Conservation (phyloP, 1,284 basidiomycete genomes). For the Meripilus lineatus region DNA sequence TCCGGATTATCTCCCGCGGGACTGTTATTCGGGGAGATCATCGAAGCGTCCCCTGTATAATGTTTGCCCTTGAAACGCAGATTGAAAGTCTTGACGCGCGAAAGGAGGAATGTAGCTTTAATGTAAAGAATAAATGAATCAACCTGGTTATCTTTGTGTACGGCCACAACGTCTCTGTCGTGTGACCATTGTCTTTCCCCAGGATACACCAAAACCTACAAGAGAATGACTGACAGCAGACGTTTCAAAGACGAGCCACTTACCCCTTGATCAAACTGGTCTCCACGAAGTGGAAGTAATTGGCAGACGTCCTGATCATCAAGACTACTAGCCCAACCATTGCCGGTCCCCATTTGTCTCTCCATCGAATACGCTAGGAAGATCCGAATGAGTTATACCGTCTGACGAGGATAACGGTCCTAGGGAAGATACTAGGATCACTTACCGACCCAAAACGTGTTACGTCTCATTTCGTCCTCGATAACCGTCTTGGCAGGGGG, state of each 20-base stretch:
- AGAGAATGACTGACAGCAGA: conserved; percentile 6
- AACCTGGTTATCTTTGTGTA: conserved; percentile 56
- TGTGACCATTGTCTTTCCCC: conserved; percentile 67
- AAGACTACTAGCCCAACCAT: conserved; percentile 65
- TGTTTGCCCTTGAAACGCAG: conserved; percentile 57
- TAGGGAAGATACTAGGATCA: neutral
- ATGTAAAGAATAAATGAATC: conserved; percentile 75
- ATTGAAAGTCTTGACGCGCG: conserved; percentile 69
- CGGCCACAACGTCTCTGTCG: conserved; percentile 49
- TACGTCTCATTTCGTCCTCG: conserved; percentile 67
- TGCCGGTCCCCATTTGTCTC: conserved; percentile 58
- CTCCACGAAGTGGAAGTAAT: conserved; percentile 57
- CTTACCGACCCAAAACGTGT: conserved; percentile 57
- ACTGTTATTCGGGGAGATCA: conserved; percentile 22
- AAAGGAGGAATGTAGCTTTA: conserved; percentile 64
- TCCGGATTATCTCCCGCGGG: conserved; percentile 10
- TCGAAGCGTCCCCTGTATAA: conserved; percentile 47
- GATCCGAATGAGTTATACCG: too few species aligned
- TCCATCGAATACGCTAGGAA: conserved; percentile 61
- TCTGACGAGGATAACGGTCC: neutral
- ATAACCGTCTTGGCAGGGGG: conserved; percentile 51
- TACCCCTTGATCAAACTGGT: conserved; percentile 59
- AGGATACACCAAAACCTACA: conserved; percentile 46
- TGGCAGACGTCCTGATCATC: conserved; percentile 72
- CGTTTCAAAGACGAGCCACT: conserved; percentile 18